A percentile compares a stretch with the other conserved stretches of the same genome.
These are phyloP conservation scores for Linum usitatissimum DNA, from an alignment of 345 rosid species.

Conservation along the genomic window DNA sequence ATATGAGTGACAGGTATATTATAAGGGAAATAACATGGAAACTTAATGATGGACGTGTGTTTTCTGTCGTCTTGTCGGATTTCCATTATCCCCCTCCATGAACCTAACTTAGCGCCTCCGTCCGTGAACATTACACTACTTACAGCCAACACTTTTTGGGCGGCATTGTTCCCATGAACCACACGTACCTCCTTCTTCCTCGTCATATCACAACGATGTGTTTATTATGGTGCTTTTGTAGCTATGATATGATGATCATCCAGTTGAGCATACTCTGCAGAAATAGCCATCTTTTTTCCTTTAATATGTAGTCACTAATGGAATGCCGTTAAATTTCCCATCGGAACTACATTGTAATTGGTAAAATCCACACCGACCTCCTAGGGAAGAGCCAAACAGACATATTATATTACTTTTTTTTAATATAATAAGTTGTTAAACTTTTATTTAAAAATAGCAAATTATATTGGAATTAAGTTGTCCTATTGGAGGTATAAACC, in stretches of 20 bases:
- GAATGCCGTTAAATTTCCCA: too few species aligned
- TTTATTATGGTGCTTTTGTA: conserved; percentile 7
- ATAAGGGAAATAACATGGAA: conserved; percentile 7
- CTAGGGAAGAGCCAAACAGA: conserved; percentile 33
- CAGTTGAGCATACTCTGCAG: too few species aligned
- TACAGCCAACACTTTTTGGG: conserved; percentile 20
- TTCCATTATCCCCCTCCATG: conserved; percentile 17
- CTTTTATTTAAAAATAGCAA: too few species aligned
- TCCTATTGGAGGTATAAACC: too few species aligned
- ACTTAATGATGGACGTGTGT: conserved; percentile 11
- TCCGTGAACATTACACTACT: background rate
- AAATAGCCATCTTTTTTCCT: too few species aligned
- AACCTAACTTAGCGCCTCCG: too few species aligned
- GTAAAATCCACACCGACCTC: conserved; percentile 47
- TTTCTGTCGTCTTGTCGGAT: conserved; percentile 33
- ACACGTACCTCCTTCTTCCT: conserved; percentile 6
- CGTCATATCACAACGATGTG: background rate
- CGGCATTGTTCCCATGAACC: conserved; percentile 1
- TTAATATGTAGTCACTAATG: too few species aligned
- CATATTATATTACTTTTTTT: too few species aligned
- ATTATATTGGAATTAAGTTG: too few species aligned
- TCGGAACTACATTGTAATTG: background rate
- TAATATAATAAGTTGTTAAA: too few species aligned
- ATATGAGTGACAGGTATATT: background rate
- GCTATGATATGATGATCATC: conserved; percentile 11